phyloP scores from a whole-genome alignment of 169 alveolate genomes.

The Blepharisma undulans region DNA sequence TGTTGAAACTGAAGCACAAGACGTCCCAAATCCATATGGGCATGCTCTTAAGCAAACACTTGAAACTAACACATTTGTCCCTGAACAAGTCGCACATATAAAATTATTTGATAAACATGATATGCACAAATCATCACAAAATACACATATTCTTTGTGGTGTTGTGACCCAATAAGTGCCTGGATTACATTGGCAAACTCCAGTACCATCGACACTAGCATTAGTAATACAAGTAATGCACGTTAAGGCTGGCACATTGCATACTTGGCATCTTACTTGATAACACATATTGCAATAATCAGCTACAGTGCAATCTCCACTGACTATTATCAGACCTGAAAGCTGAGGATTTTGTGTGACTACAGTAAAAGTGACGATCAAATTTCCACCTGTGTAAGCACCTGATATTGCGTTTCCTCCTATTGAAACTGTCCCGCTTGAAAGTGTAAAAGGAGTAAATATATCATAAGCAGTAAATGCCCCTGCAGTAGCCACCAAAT shows the following conservation, averaged over 20 bases:
- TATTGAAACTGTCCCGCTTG: not conserved
- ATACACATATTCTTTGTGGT: not conserved
- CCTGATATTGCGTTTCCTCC: not conserved
- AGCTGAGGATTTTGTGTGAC: not conserved
- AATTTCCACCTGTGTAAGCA: not conserved
- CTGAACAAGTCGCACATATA: not conserved
- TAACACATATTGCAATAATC: not conserved
- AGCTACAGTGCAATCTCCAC: not conserved
- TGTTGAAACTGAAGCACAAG: not conserved
- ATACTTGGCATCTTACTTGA: not conserved
- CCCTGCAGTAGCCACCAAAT: not conserved
- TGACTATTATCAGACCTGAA: not conserved
- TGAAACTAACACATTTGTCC: not conserved
- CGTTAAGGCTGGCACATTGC: not conserved
- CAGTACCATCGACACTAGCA: not conserved
- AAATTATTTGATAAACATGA: not conserved
- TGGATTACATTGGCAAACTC: too few species aligned
- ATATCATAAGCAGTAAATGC: not conserved
- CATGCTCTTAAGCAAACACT: conserved; percentile 2
- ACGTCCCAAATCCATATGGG: not conserved
- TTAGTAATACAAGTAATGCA: not conserved
- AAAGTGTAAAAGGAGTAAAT: not conserved
- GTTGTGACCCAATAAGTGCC: not conserved
- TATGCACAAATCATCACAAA: not conserved
- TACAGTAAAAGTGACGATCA: not conserved